These are phyloP conservation scores for Xylaria sp. DNA, from an alignment of 2,329 filamentous ascomycete genomes.

Conservation along the genomic window DNA sequence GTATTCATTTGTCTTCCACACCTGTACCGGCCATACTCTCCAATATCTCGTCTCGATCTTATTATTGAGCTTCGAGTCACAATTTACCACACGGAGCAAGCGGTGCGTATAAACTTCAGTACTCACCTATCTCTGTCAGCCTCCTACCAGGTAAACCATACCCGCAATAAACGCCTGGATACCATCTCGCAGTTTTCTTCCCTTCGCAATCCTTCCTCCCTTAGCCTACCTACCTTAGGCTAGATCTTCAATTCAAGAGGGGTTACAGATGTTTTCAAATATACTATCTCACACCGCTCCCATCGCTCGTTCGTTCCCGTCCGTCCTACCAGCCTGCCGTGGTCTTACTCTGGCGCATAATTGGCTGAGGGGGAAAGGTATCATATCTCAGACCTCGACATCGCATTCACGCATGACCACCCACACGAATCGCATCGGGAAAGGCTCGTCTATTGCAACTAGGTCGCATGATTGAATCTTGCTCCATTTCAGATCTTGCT, in stretches of 20 bases:
- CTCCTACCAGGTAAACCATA: background rate
- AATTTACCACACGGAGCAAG: background rate
- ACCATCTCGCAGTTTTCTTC: background rate
- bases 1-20: background rate
- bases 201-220: background rate
- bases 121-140: background rate
- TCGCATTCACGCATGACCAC: constrained; percentile 31
- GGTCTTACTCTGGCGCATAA: background rate
- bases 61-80: background rate
- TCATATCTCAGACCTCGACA: constrained; percentile 19
- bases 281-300: constrained; percentile 23
- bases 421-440: constrained; percentile 27
- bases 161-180: background rate
- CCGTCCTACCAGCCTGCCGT: constrained; percentile 3
- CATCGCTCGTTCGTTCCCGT: constrained; percentile 11
- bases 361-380: constrained; percentile 17
- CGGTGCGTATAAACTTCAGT: too few species aligned
- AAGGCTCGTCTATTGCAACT: constrained; percentile 27
- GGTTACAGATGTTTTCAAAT: constrained; percentile 8
- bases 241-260: background rate
- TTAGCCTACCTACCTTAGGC: background rate
- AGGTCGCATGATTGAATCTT: constrained; percentile 30
- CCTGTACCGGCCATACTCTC: background rate
- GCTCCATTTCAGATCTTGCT: constrained; percentile 11
- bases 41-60: background rate